A percentile compares a stretch with the other conserved stretches of the same genome.
Conservation (phyloP, 2,329 filamentous ascomycete species). For the Malbranchea zuffiana region DNA sequence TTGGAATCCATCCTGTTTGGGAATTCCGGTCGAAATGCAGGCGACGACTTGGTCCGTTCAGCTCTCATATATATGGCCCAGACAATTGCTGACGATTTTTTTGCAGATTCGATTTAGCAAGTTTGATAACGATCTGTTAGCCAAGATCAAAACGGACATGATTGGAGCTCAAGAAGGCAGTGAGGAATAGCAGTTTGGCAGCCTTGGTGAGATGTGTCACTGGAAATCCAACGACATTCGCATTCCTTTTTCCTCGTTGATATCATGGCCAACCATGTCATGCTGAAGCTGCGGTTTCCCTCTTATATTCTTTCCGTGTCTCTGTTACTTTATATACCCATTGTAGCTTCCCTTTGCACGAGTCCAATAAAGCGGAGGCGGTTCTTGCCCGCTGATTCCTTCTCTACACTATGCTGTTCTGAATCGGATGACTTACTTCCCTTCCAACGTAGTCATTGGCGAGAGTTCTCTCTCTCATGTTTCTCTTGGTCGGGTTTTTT, state of each 20-base stretch:
- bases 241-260: too few relatives aligned
- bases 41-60: slow-evolving; percentile 60
- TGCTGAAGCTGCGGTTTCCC: neutral
- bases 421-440: neutral
- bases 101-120: slow-evolving; percentile 32
- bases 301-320: neutral
- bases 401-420: neutral
- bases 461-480: too few relatives aligned
- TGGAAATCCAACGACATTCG: too few relatives aligned
- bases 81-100: slow-evolving; percentile 5
- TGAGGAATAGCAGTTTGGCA: neutral
- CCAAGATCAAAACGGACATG: slow-evolving; percentile 29
- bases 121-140: slow-evolving; percentile 25
- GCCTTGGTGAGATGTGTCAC: too few relatives aligned
- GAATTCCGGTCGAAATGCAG: slow-evolving; percentile 39
- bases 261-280: too few relatives aligned
- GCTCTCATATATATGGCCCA: neutral
- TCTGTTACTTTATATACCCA: slow-evolving; percentile 7
- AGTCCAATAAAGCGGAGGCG: neutral
- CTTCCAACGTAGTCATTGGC: neutral
- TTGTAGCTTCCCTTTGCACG: slow-evolving; percentile 7
- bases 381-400: slow-evolving; percentile 5
- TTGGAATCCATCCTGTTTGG: slow-evolving; percentile 74
- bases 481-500: too few relatives aligned
- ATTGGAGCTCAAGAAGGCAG: slow-evolving; percentile 18